Evolutionary conservation across 2,329 filamentous ascomycete genomes (phyloP).

Genomic region (Periconia sp.): DNA sequence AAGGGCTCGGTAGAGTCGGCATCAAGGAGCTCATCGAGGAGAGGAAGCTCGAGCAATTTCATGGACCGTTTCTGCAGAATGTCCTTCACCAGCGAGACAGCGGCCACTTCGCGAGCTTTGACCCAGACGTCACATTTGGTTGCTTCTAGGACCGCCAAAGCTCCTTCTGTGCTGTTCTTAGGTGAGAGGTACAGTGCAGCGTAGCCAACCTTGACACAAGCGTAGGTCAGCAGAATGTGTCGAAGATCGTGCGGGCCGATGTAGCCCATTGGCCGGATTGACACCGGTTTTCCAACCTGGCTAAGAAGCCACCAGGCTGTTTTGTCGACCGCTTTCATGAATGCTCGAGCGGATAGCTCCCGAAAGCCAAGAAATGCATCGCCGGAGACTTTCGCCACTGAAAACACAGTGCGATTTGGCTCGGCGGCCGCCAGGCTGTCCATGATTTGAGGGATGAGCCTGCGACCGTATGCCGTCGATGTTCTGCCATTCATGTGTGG

Average conservation of each 20-base stretch:
- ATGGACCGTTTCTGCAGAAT: conserved; percentile 15
- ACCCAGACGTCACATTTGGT: conserved; percentile 24
- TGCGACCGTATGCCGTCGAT: conserved; percentile 15
- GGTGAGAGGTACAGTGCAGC: conserved; percentile 25
- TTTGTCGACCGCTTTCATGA: conserved; percentile 44
- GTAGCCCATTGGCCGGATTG: conserved; percentile 29
- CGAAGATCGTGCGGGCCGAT: conserved; percentile 43
- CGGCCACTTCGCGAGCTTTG: conserved; percentile 9
- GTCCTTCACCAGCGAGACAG: conserved; percentile 15
- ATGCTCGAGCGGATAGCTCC: conserved; percentile 28
- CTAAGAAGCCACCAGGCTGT: conserved; percentile 35
- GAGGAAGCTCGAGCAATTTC: conserved; percentile 21
- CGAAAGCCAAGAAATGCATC: conserved; percentile 21
- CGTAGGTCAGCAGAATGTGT: conserved; percentile 46
- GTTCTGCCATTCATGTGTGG: not conserved
- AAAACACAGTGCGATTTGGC: conserved; percentile 27
- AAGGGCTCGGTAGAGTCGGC: conserved; percentile 11
- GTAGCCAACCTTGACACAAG: conserved; percentile 49
- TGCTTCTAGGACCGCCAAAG: conserved; percentile 25
- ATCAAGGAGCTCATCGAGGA: conserved; percentile 20
- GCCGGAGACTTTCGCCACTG: conserved; percentile 9
- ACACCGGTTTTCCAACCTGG: conserved; percentile 25
- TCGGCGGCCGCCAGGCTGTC: conserved; percentile 22
- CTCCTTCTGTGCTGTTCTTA: conserved; percentile 26
- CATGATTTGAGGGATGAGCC: conserved; percentile 31